Percentiles rank a stretch among this genome's conserved stretches.
phyloP scores from a whole-genome alignment of 2,329 filamentous ascomycete species.

The Neocatenulostroma microsporum region DNA sequence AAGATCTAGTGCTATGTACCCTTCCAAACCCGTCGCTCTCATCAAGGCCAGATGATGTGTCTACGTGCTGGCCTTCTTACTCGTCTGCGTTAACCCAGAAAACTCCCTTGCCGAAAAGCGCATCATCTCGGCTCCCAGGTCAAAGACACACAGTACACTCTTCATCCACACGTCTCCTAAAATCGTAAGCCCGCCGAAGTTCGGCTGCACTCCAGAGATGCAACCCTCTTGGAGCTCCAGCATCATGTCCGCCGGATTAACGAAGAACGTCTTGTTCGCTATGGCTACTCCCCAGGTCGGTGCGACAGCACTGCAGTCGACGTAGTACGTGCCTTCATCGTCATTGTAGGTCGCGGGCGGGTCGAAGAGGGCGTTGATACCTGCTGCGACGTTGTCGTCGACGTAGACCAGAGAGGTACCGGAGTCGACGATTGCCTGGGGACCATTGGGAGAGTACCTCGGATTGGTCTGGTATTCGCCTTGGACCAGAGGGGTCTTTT shows the following conservation, averaged over 20 bases:
- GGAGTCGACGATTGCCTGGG: constrained; percentile 39
- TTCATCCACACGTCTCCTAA: constrained; percentile 44
- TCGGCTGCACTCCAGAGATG: constrained; percentile 28
- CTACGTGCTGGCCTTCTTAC: constrained; percentile 1
- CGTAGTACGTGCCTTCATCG: constrained; percentile 28
- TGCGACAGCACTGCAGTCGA: constrained; percentile 36
- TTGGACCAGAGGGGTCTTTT: constrained; percentile 13
- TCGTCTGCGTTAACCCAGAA: constrained; percentile 10
- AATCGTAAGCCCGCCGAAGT: constrained; percentile 30
- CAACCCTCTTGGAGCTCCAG: constrained; percentile 20
- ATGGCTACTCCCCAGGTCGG: constrained; percentile 38
- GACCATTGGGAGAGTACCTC: constrained; percentile 21
- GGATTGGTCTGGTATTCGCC: not conserved
- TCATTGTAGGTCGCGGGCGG: constrained; percentile 34
- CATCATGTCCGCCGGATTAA: constrained; percentile 25
- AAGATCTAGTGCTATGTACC: too few relatives aligned
- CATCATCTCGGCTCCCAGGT: constrained; percentile 42
- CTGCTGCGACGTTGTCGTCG: constrained; percentile 29
- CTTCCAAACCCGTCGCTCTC: too few relatives aligned
- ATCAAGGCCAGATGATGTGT: too few relatives aligned
- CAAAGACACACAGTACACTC: constrained; percentile 45
- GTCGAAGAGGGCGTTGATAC: constrained; percentile 35
- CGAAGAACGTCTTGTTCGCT: constrained; percentile 27
- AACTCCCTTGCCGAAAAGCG: constrained; percentile 36
- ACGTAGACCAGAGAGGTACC: constrained; percentile 38